Base-by-base conservation (phyloP, 176 grass and related monocot genomes). In the Zoysia pacifica region DNA sequence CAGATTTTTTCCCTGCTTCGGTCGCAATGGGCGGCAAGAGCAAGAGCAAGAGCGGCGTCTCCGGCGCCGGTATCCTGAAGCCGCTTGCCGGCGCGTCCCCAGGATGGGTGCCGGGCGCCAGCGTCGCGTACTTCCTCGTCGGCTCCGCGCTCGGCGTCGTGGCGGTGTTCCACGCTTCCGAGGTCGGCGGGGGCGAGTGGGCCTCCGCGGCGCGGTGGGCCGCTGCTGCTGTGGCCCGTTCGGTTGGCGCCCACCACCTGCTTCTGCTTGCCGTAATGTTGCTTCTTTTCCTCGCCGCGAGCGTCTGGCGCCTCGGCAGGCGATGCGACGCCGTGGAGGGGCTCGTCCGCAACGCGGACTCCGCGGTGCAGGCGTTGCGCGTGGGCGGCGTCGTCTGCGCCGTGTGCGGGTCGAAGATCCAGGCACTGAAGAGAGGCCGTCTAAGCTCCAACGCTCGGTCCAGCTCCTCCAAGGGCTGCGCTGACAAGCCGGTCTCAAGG, bases 341-440 rank as follows among this genome's bases (percentile, higher is more conserved):
- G 52, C 52, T 81, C 86, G 78, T 84, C 15, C 43, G 80, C 62
- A 69, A 73, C 72, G 9, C 79, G 59, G 87, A 67, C 37, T 59
- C 79, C 41, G 37, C 67, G 20, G 62, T 74, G 46, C 82, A 67
- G 11, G 64, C 80, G 60, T 20, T 86, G 74, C 70, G 73, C 48
- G 62, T 55, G 11, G 76, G 74, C 38, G 90, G 85, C 48, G 67
- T 60, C 6, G 78, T 86, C 59, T 93, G 93, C 84, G 79, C 80
- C 44, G 42, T 69, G 70, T 97, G 93, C 63, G 88, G 86, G 61
- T 77, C 86, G 7, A 93, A 78, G 74, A 68, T 86, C 4, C 83
- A 69, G 74, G 76, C 73, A 45, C 69, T 80, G 59, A 93, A 97
- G 69, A 73, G 20, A 39, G 81, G 86, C 50, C 18, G 38, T 48